Percentiles rank a stretch among this genome's conserved stretches.
phyloP scores from a whole-genome alignment of 257 asterid species.

The Salvia rosmarinus region DNA sequence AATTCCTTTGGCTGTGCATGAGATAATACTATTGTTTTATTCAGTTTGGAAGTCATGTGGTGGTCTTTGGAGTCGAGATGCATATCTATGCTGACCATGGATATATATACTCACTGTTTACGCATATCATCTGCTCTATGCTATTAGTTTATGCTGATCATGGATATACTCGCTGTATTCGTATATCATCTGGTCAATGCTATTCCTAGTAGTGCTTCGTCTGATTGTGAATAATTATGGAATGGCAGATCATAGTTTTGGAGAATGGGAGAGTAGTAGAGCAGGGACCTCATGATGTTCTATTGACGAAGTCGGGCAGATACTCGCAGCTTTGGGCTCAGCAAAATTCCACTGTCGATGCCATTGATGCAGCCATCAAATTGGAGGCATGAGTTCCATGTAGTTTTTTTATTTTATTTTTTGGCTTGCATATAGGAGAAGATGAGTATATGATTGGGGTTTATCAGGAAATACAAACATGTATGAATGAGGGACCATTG shows the following conservation, averaged over 20 bases:
- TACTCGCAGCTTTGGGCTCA: conserved; percentile 95
- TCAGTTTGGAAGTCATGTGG: background rate
- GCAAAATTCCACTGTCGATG: conserved; percentile 80
- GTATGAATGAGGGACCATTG: conserved; percentile 19
- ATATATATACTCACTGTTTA: background rate
- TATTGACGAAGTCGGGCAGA: conserved; percentile 74
- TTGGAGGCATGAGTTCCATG: conserved; percentile 49
- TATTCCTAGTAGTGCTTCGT: background rate
- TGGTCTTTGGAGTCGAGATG: background rate
- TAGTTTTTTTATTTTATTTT: too few species aligned
- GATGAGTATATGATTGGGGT: conserved; percentile 28
- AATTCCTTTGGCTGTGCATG: background rate
- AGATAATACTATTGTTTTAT: background rate
- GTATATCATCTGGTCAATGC: background rate
- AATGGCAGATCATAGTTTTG: conserved; percentile 77
- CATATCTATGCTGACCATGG: background rate
- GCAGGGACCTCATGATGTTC: conserved; percentile 93
- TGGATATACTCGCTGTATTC: background rate
- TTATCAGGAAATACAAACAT: background rate
- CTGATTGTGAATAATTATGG: background rate
- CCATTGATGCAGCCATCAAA: conserved; percentile 71
- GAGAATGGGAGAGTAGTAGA: conserved; percentile 93
- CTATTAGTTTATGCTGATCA: background rate
- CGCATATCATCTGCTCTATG: background rate
- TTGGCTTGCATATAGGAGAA: background rate